Conservation (phyloP, 78 protist species). For the Trichosphaerium sp. region DNA sequence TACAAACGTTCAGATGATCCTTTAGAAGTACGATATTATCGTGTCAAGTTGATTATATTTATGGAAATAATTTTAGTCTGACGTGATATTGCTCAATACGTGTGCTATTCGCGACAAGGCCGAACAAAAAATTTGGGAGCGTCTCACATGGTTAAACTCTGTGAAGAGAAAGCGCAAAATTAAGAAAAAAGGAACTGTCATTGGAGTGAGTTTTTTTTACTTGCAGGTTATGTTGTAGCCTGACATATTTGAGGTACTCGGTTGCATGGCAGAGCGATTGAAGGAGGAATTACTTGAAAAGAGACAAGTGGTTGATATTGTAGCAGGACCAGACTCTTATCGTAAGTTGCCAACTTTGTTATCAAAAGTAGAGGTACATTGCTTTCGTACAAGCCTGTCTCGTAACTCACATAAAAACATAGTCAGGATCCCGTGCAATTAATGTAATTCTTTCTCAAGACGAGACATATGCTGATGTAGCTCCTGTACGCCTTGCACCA, state of each 20-base stretch:
- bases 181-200: neutral
- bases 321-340: conserved; percentile 80
- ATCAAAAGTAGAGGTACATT: neutral
- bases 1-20: conserved; percentile 20
- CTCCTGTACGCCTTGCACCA: conserved; percentile 66
- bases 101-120: conserved; percentile 87
- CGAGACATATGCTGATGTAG: conserved; percentile 89
- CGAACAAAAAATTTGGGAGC: conserved; percentile 64
- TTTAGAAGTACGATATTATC: neutral
- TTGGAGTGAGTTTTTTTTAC: conserved; percentile 23
- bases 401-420: neutral
- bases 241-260: conserved; percentile 1
- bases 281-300: conserved; percentile 53
- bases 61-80: conserved; percentile 23
- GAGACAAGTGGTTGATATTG: conserved; percentile 53
- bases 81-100: conserved; percentile 72
- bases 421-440: conserved; percentile 26
- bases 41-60: neutral
- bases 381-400: too few relatives aligned
- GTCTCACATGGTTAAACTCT: conserved; percentile 26
- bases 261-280: conserved; percentile 88
- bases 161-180: neutral
- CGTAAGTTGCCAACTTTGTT: conserved; percentile 77
- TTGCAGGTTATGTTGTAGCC: neutral
- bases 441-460: conserved; percentile 74